These are phyloP conservation scores for Mucor velutinosus DNA, from an alignment of 371 early-diverging fungal species.

Conservation along the genomic window DNA sequence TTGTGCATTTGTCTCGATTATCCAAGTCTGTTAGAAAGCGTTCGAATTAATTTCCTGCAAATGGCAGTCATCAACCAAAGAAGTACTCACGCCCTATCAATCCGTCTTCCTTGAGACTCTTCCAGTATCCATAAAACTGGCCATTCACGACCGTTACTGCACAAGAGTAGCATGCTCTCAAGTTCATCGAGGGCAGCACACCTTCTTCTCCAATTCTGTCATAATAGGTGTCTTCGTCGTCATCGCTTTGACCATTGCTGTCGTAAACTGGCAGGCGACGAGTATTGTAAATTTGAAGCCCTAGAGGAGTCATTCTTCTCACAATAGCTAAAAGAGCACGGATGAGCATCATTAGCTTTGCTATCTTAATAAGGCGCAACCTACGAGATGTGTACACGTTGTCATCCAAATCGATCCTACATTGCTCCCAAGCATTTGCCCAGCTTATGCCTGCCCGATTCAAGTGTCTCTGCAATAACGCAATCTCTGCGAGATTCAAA, in stretches of 20 bases:
- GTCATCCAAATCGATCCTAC: slow-evolving; percentile 20
- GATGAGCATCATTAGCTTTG: background rate
- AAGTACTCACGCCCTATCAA: background rate
- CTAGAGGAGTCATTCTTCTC: slow-evolving; percentile 16
- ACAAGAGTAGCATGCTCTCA: slow-evolving; percentile 32
- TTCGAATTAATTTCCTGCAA: background rate
- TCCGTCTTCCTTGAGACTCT: background rate
- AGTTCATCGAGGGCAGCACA: slow-evolving; percentile 17
- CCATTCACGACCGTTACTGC: slow-evolving; percentile 31
- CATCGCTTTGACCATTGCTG: background rate
- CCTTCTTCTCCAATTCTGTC: slow-evolving; percentile 12
- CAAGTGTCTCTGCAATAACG: slow-evolving; percentile 7
- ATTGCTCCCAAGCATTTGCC: slow-evolving; percentile 18
- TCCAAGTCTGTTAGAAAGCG: background rate
- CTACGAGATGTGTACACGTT: slow-evolving; percentile 16
- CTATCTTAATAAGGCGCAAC: background rate
- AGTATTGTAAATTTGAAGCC: slow-evolving; percentile 9
- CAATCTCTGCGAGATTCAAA: slow-evolving; percentile 19
- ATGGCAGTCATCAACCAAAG: background rate
- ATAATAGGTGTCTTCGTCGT: slow-evolving; percentile 1
- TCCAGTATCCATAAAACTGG: slow-evolving; percentile 29
- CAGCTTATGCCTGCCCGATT: slow-evolving; percentile 3
- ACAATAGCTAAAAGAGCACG: slow-evolving; percentile 8
- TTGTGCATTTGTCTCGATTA: slow-evolving; percentile 17
- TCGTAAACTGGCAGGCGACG: slow-evolving; percentile 2